A percentile compares a stretch with the other conserved stretches of the same genome.
Evolutionary conservation across 176 grass and related monocot species (phyloP).

Genomic region (Eragrostis nindensis): DNA sequence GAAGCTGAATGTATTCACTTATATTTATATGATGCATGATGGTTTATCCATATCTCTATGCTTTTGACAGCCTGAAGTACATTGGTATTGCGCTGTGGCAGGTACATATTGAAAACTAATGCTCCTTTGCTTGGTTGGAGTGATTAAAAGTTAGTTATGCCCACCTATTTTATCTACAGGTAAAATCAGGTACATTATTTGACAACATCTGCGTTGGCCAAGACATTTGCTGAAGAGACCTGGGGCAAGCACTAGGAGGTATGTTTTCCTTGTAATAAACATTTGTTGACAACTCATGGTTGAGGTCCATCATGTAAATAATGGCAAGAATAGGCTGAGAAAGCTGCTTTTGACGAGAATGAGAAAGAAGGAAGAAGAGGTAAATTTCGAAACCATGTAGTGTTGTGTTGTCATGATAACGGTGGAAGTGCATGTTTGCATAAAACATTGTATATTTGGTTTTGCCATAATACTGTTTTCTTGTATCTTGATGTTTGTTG

Average conservation of each 20-base stretch:
- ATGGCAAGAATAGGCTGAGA: conserved; percentile 61
- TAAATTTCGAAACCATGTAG: conserved; percentile 36
- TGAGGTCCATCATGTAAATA: conserved; percentile 14
- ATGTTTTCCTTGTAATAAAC: background rate
- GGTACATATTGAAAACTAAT: conserved; percentile 35
- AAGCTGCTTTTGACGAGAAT: conserved; percentile 85
- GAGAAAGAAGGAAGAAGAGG: conserved; percentile 91
- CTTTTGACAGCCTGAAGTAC: conserved; percentile 64
- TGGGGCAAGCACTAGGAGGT: conserved; percentile 86
- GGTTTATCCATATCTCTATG: conserved; percentile 80
- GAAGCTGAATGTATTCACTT: background rate
- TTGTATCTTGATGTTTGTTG: background rate
- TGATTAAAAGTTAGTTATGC: background rate
- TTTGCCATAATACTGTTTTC: background rate
- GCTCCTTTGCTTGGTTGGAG: conserved; percentile 1
- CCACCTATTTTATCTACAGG: conserved; percentile 44
- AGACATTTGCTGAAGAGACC: conserved; percentile 83
- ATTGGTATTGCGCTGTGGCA: conserved; percentile 98
- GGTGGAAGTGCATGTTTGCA: background rate
- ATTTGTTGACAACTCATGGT: background rate
- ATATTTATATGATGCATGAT: too few species aligned
- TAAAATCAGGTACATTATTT: conserved; percentile 92
- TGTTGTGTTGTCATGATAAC: background rate
- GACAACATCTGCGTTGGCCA: conserved; percentile 85
- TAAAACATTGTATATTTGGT: background rate